Evolutionary conservation across 1,284 basidiomycete species (phyloP), one percentile per base, ranked within the genome.

Genomic region (Marasmius tenuissimus): DNA sequence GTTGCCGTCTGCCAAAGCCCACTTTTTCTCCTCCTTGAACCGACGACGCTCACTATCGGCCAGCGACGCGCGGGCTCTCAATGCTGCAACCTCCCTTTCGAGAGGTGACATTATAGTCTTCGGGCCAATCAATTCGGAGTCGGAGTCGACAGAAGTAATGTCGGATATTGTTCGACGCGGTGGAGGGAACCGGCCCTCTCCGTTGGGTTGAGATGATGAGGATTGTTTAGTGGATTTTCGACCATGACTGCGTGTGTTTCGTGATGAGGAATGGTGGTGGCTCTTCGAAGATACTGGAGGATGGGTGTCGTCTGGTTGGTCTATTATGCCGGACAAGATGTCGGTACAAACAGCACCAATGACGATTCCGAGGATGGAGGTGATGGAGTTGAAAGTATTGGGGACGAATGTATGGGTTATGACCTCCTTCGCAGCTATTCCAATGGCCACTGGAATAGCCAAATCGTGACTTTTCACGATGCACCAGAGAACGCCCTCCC

Each of bases 11-110:
- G 89, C 88, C 56, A 87, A 70, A 2, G 91, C 91, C 91, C 91
- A 93, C 72, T 93, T 91, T 68, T 85, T 82, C 73, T 93, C 91
- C 73, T 93, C 91, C 76, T 87, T 90, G 76, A 87, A 91, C 60
- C 91, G 81, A 52, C 91, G 81, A 38, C 89, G 85, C 73, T 93
- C 91, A 63, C 86, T 91, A 66, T 92, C 92, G 22, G 92, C 91
- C 61, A 92, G 75, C 22, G 88, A 88, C 18, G 91, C 91, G 40
- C 89, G 83, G 49, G 89, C 85, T 57, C 91, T 83, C 34, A 93
- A 79, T 14, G 84, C 78, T 22, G 87, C 86, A 18, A 92, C 81
- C 67, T 91, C 88, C 37, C 87, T 84, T 70, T 91, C 88, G 48
- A 85, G 73, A 11, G 85, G 85, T n/a, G 84, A 82, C 80, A 88